A percentile compares a stretch with the other conserved stretches of the same genome.
Conservation (phyloP, 176 grass and related monocot species). For the Secale cereale region DNA sequence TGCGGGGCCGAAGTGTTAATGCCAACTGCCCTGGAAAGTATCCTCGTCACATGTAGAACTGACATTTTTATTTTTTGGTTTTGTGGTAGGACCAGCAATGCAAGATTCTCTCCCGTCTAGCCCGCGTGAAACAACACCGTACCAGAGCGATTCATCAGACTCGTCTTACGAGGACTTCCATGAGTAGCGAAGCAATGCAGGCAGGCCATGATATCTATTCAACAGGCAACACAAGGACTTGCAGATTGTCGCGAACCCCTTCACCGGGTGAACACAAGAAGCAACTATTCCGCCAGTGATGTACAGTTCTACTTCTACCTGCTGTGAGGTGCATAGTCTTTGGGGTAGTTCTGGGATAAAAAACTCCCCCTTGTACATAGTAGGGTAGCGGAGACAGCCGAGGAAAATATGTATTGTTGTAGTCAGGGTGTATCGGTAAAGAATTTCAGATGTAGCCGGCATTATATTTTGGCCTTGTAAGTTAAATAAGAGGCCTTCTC, state of each 20-base stretch:
- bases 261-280: neutral
- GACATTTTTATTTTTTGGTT: neutral
- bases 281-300: neutral
- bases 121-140: slow-evolving; percentile 46
- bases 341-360: neutral
- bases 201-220: neutral
- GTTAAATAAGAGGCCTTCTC: slow-evolving; percentile 25
- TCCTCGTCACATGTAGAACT: neutral
- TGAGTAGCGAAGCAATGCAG: slow-evolving; percentile 38
- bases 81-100: slow-evolving; percentile 16
- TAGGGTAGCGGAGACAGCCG: slow-evolving; percentile 8
- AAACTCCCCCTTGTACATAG: slow-evolving; percentile 27
- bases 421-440: neutral
- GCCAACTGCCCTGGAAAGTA: neutral
- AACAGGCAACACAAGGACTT: neutral
- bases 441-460: neutral
- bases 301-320: neutral
- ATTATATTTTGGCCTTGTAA: slow-evolving; percentile 19
- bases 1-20: neutral
- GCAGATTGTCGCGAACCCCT: neutral
- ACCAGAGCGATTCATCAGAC: slow-evolving; percentile 90
- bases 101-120: slow-evolving; percentile 22
- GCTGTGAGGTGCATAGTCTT: slow-evolving; percentile 5
- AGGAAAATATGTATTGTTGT: neutral
- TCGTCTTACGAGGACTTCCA: slow-evolving; percentile 92